Percentiles rank a stretch among this genome's conserved stretches.
phyloP scores from a whole-genome alignment of 179 eudicot genomes.

The Carnegiea gigantea region DNA sequence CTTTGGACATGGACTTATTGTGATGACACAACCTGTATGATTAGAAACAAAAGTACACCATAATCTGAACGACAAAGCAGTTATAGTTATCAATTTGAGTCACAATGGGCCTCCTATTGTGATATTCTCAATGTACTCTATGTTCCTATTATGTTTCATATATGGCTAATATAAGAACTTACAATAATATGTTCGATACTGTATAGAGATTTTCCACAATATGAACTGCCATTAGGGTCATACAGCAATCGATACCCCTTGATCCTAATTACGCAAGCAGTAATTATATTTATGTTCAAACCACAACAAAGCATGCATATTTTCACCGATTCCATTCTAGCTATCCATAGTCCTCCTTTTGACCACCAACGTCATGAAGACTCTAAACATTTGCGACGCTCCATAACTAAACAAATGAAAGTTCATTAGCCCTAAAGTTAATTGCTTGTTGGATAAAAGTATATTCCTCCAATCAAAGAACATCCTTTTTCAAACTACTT shows the following conservation, averaged over 20 bases:
- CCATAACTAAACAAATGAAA: not conserved
- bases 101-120: no score
- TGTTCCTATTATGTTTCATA: no score
- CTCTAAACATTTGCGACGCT: not conserved
- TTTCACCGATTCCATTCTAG: not conserved
- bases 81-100: no score
- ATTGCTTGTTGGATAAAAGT: not conserved
- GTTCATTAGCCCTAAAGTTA: not conserved
- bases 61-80: no score
- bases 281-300: not conserved
- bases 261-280: not conserved
- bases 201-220: not conserved
- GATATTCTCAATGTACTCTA: no score
- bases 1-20: no score
- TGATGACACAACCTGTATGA: no score
- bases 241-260: not conserved
- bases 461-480: conserved; percentile 3
- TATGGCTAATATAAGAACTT: no score
- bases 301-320: not conserved
- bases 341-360: not conserved
- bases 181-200: no score
- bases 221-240: not conserved
- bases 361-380: not conserved
- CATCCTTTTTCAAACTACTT: not conserved
- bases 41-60: no score